A percentile compares a stretch with the other conserved stretches of the same genome.
Conservation (phyloP, 257 asterid genomes). For the Primulina eburnea region DNA sequence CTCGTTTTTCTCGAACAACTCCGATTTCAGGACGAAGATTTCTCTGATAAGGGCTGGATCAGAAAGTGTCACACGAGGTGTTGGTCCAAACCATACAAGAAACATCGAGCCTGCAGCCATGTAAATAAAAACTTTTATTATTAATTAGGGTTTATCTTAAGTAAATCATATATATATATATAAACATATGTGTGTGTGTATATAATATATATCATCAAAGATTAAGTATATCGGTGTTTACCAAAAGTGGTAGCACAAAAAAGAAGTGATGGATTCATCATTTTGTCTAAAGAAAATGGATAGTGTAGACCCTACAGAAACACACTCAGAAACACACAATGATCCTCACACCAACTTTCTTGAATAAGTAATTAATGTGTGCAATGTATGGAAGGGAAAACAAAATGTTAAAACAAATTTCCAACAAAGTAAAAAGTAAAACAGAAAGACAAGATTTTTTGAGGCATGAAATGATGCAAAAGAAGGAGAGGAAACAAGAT, state of each 20-base stretch:
- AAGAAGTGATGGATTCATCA: conserved; percentile 27
- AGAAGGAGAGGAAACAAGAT: background rate
- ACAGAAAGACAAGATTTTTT: background rate
- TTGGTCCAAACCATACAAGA: conserved; percentile 87
- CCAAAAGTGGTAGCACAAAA: conserved; percentile 33
- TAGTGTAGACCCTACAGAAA: conserved; percentile 57
- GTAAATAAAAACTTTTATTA: no score
- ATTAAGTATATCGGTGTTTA: conserved; percentile 23
- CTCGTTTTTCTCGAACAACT: conserved; percentile 76
- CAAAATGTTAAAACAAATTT: no score
- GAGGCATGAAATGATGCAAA: background rate
- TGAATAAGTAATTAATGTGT: background rate
- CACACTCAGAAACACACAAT: conserved; percentile 24
- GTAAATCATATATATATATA: conserved; percentile 2
- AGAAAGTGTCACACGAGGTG: conserved; percentile 64
- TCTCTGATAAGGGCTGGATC: conserved; percentile 74
- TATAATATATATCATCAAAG: background rate
- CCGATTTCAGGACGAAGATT: conserved; percentile 63
- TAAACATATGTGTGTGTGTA: no score
- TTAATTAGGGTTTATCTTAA: background rate
- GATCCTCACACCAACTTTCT: conserved; percentile 38
- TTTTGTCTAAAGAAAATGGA: conserved; percentile 53
- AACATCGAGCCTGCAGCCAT: conserved; percentile 58
- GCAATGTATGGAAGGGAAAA: no score
- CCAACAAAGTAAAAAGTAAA: no score